phyloP scores from a whole-genome alignment of 768 basidiomycete genomes.

The Calocybe cyanea region DNA sequence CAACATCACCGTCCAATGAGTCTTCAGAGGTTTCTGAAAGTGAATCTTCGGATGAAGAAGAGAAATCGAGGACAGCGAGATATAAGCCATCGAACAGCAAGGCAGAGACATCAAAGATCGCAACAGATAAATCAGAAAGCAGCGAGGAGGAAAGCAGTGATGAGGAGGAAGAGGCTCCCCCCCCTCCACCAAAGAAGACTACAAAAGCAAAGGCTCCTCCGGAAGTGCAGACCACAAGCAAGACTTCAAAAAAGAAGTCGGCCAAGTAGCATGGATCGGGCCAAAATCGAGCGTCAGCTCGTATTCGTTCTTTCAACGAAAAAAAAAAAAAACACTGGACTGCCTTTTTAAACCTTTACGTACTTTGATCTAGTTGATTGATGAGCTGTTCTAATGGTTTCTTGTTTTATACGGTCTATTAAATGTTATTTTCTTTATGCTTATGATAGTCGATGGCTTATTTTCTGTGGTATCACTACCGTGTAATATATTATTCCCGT shows the following conservation, averaged over 20 bases:
- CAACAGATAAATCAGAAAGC: slow-evolving; percentile 19
- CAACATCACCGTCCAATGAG: slow-evolving; percentile 22
- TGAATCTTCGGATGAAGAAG: slow-evolving; percentile 35
- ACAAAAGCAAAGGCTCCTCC: slow-evolving; percentile 9
- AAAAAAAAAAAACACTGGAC: too few relatives aligned
- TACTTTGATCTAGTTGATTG: neutral
- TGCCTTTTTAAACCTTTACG: neutral
- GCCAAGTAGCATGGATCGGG: slow-evolving; percentile 1
- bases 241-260: slow-evolving; percentile 27
- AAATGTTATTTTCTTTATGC: too few relatives aligned
- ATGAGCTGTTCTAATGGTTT: neutral
- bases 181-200: slow-evolving; percentile 29
- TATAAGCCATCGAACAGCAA: neutral
- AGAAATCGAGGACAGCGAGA: slow-evolving; percentile 13
- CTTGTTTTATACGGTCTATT: slow-evolving; percentile 5
- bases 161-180: slow-evolving; percentile 19
- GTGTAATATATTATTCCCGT: too few relatives aligned
- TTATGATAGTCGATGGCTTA: too few relatives aligned
- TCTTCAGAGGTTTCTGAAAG: slow-evolving; percentile 30
- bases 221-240: slow-evolving; percentile 15
- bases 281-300: too few relatives aligned
- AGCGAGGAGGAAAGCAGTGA: slow-evolving; percentile 28
- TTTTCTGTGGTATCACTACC: too few relatives aligned
- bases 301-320: too few relatives aligned
- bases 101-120: slow-evolving; percentile 13